Evolutionary conservation across 225 moss, liverwort and hornwort genomes (phyloP).

Genomic region (Rhytidiadelphus loreus): DNA sequence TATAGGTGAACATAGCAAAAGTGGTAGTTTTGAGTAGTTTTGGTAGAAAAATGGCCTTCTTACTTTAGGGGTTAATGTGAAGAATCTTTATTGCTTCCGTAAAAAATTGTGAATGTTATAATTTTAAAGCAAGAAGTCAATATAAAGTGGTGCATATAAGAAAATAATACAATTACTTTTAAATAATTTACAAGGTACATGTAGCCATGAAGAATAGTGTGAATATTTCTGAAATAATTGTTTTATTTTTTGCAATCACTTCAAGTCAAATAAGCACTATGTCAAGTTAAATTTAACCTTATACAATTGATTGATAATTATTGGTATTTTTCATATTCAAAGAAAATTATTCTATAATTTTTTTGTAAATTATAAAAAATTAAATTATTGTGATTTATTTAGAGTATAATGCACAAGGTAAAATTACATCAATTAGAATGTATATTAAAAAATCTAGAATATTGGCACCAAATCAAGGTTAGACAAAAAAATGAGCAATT

Average conservation of each 20-base stretch:
- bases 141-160: neutral
- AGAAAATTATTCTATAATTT: too few species aligned
- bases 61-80: too few species aligned
- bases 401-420: accelerated
- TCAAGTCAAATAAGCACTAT: neutral
- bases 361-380: too few species aligned
- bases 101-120: neutral
- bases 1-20: too few species aligned
- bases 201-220: too few species aligned
- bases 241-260: neutral
- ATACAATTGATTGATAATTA: neutral
- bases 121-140: neutral
- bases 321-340: neutral
- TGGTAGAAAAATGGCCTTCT: too few species aligned
- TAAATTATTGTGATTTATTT: neutral
- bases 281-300: neutral
- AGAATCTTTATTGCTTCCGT: neutral
- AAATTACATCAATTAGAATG: neutral
- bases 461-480: neutral
- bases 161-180: too few species aligned
- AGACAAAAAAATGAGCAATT: neutral
- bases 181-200: neutral
- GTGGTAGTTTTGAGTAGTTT: too few species aligned
- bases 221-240: neutral
- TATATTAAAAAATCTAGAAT: neutral